Evolutionary conservation across 768 basidiomycete genomes (phyloP).

Genomic region (Paxillus ammoniavirescens): DNA sequence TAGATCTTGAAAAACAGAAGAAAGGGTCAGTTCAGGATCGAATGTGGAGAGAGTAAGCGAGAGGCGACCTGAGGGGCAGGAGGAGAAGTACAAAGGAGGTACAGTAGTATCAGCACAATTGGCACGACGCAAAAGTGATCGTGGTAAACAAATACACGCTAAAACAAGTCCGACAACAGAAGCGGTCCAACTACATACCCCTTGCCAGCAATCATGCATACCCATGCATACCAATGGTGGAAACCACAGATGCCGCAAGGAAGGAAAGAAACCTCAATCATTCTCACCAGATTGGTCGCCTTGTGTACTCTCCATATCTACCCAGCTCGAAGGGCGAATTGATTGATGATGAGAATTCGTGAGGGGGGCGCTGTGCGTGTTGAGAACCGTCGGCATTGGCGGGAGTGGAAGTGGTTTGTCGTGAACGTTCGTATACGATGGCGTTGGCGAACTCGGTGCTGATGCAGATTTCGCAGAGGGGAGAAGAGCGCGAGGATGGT

Average conservation of each 20-base stretch:
- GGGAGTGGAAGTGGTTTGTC: constrained; percentile 44
- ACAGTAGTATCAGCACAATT: background rate
- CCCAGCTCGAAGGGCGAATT: constrained; percentile 25
- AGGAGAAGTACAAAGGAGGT: constrained; percentile 6
- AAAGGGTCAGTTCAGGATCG: constrained; percentile 16
- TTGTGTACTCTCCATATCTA: constrained; percentile 10
- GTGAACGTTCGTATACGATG: constrained; percentile 11
- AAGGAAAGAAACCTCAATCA: background rate
- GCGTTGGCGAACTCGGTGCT: constrained; percentile 24
- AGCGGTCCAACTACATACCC: background rate
- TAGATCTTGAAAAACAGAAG: constrained; percentile 16
- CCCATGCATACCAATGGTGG: constrained; percentile 4
- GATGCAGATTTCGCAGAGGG: constrained; percentile 24
- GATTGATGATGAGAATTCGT: constrained; percentile 26
- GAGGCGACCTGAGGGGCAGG: constrained; percentile 1
- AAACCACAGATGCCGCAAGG: constrained; percentile 11
- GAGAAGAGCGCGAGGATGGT: constrained; percentile 22
- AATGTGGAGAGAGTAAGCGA: constrained; percentile 18
- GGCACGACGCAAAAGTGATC: constrained; percentile 19
- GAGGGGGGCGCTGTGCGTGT: constrained; percentile 22
- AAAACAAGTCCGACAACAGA: constrained; percentile 4
- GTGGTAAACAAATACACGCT: constrained; percentile 22
- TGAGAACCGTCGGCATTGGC: constrained; percentile 29
- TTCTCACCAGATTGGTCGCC: constrained; percentile 21
- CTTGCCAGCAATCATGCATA: constrained; percentile 5